phyloP scores from a whole-genome alignment of 1,284 basidiomycete species.

The Gomphus bonarii region DNA sequence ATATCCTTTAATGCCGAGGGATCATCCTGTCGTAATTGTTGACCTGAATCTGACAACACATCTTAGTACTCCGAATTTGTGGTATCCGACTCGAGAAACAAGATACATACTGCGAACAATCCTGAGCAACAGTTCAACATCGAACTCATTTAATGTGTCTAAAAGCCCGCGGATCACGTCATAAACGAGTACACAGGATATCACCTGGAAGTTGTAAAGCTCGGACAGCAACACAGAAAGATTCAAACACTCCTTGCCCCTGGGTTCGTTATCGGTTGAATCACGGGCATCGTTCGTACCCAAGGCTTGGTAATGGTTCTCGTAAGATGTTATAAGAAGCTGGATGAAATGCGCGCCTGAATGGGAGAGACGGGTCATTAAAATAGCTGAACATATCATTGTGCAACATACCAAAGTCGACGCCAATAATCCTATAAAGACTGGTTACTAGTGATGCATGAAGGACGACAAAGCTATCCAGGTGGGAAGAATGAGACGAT shows the following conservation, averaged over 20 bases:
- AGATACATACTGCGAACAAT: constrained; percentile 65
- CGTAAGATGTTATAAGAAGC: constrained; percentile 54
- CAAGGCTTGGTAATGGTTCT: constrained; percentile 38
- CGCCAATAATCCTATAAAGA: constrained; percentile 76
- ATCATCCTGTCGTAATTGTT: constrained; percentile 82
- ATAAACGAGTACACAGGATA: constrained; percentile 82
- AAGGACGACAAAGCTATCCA: constrained; percentile 88
- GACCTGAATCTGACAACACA: constrained; percentile 59
- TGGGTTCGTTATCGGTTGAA: constrained; percentile 23
- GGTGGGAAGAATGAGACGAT: constrained; percentile 68
- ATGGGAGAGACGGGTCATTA: constrained; percentile 11
- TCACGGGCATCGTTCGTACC: constrained; percentile 13
- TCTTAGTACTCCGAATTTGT: not conserved
- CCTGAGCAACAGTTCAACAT: constrained; percentile 83
- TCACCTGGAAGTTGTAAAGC: constrained; percentile 91
- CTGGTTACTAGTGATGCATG: constrained; percentile 84
- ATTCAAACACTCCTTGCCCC: constrained; percentile 84
- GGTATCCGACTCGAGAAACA: not conserved
- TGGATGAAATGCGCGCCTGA: constrained; percentile 75
- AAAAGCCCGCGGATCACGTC: constrained; percentile 82
- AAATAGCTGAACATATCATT: constrained; percentile 10
- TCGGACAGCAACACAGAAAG: constrained; percentile 83
- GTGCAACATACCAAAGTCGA: constrained; percentile 73
- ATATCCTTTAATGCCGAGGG: constrained; percentile 79
- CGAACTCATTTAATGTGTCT: constrained; percentile 60